These are phyloP conservation scores for Botrytis fragariae DNA, from an alignment of 2,329 filamentous ascomycete species.

Conservation along the genomic window DNA sequence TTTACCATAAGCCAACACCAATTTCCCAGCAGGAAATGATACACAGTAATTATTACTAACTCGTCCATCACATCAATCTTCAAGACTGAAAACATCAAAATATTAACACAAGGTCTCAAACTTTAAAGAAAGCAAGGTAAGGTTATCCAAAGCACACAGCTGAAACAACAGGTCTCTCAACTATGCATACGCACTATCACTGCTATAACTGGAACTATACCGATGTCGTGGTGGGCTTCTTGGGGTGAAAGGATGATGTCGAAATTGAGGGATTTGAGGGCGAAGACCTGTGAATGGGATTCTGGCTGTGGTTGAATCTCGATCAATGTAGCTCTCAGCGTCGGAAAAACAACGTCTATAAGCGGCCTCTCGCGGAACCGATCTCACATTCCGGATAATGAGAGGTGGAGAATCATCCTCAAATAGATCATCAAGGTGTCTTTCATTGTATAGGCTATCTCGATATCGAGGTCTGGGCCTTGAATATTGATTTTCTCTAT, in stretches of 20 bases:
- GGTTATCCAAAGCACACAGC: not conserved
- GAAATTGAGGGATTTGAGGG: constrained; percentile 10
- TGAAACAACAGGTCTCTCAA: not conserved
- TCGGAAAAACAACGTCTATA: constrained; percentile 14
- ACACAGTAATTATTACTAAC: not conserved
- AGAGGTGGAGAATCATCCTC: constrained; percentile 1
- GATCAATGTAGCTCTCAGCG: constrained; percentile 6
- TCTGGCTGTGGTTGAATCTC: not conserved
- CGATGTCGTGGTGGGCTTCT: constrained; percentile 14
- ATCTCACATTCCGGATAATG: not conserved
- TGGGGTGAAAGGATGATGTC: constrained; percentile 7
- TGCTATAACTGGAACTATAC: constrained; percentile 17
- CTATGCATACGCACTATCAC: not conserved
- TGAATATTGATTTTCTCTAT: constrained; percentile 6
- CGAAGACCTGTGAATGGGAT: constrained; percentile 17
- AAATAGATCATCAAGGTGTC: constrained; percentile 1
- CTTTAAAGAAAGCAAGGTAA: not conserved
- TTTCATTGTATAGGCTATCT: not conserved
- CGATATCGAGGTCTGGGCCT: constrained; percentile 19
- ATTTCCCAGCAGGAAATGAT: not conserved
- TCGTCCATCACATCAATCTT: not conserved
- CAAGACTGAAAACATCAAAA: not conserved
- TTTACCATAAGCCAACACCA: not conserved
- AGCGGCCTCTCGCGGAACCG: constrained; percentile 8
- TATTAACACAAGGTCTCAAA: not conserved